Evolutionary conservation across 495 filamentous ascomycete species (phyloP).

Genomic region (Penicillium alfredii): DNA sequence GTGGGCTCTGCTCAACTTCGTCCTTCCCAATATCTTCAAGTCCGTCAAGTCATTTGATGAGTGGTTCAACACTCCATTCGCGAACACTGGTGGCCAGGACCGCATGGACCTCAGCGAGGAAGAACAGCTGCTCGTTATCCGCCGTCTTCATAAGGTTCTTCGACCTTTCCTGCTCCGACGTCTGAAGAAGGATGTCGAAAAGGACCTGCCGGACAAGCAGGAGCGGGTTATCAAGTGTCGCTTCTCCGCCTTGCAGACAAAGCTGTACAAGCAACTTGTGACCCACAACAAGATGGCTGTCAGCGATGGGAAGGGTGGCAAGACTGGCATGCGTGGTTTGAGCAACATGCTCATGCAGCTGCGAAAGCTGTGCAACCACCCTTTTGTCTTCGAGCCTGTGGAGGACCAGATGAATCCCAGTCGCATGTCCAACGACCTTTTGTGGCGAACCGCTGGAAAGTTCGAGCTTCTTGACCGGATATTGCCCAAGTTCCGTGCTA

Average conservation of each 20-base stretch:
- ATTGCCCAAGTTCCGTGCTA: conserved; percentile 82
- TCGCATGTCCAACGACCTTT: conserved; percentile 77
- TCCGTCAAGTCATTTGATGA: conserved; percentile 98
- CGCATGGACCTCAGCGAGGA: conserved; percentile 99
- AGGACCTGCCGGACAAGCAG: conserved; percentile 96
- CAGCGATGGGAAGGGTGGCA: conserved; percentile 90
- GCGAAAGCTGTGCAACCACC: conserved; percentile 98
- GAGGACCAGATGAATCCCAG: conserved; percentile 96
- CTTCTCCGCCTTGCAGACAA: conserved; percentile 88
- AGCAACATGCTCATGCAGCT: conserved; percentile 99
- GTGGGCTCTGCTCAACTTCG: conserved; percentile 97
- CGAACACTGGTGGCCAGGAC: conserved; percentile 94
- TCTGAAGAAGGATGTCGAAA: conserved; percentile 99
- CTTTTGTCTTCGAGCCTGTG: conserved; percentile 95
- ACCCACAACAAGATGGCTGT: conserved; percentile 91
- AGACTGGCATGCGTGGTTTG: conserved; percentile 88
- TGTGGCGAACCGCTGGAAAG: conserved; percentile 96
- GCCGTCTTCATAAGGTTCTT: conserved; percentile 95
- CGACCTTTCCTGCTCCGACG: conserved; percentile 95
- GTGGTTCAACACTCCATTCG: conserved; percentile 99
- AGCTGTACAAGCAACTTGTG: conserved; percentile 93
- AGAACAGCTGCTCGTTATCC: conserved; percentile 97
- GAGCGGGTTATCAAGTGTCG: conserved; percentile 99
- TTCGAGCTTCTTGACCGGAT: conserved; percentile 93
- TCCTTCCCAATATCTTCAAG: conserved; percentile 97